Evolutionary conservation across 305 asterid species (phyloP).

Genomic region (Coffea humblotiana): DNA sequence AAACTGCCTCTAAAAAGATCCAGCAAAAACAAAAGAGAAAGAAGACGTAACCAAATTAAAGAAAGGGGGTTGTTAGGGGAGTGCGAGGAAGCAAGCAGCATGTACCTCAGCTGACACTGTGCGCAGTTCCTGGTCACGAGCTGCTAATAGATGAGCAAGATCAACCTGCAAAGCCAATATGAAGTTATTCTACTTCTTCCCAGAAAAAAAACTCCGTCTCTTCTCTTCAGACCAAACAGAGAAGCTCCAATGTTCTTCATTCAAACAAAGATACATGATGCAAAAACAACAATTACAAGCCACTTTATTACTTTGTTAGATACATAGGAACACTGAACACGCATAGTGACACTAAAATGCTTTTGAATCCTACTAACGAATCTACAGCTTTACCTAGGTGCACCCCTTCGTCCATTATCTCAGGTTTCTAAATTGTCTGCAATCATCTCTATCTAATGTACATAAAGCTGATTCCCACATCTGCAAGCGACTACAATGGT

Average conservation of each 20-base stretch:
- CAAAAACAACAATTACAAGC: neutral
- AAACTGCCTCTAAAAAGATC: neutral
- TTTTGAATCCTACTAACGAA: neutral
- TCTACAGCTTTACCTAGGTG: neutral
- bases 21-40: slow-evolving; percentile 4
- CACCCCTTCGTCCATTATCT: neutral
- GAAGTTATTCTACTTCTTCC: neutral
- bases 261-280: neutral
- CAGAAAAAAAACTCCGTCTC: neutral
- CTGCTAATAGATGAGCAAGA: slow-evolving; percentile 90
- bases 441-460: neutral
- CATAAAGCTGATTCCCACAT: neutral
- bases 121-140: slow-evolving; percentile 97
- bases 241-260: neutral
- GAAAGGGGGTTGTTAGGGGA: neutral
- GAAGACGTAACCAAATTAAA: neutral
- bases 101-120: slow-evolving; percentile 93
- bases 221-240: slow-evolving; percentile 8
- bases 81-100: slow-evolving; percentile 10
- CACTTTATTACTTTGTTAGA: neutral
- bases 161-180: slow-evolving; percentile 68
- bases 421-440: neutral
- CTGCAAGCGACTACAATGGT: neutral
- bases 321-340: neutral
- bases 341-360: neutral